phyloP scores from a whole-genome alignment of 2,329 filamentous ascomycete genomes.

The Talaromyces sp. region DNA sequence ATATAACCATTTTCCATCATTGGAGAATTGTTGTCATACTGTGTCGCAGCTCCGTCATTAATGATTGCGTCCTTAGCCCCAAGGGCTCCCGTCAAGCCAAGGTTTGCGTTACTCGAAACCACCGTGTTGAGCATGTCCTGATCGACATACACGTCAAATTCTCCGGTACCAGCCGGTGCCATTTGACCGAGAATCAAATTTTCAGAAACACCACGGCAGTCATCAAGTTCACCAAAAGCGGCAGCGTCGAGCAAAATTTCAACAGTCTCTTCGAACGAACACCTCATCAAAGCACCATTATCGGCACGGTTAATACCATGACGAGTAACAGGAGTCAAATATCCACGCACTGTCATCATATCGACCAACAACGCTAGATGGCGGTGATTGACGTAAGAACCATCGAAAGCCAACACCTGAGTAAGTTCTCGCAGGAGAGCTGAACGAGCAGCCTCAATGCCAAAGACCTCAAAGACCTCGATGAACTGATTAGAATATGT shows the following conservation, averaged over 20 bases:
- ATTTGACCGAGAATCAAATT: conserved; percentile 98
- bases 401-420: conserved; percentile 92
- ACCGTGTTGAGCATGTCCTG: conserved; percentile 94
- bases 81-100: conserved; percentile 63
- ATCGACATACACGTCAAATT: conserved; percentile 90
- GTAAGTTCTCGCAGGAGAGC: conserved; percentile 85
- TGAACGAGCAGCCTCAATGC: conserved; percentile 88
- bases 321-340: conserved; percentile 92
- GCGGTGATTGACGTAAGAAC: conserved; percentile 98
- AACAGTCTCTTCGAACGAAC: conserved; percentile 98
- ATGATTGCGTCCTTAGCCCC: conserved; percentile 69
- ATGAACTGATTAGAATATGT: conserved; percentile 96
- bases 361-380: conserved; percentile 93
- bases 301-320: conserved; percentile 98
- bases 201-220: conserved; percentile 96
- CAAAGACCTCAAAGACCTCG: conserved; percentile 89
- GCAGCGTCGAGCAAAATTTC: conserved; percentile 97
- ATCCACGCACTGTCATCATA: conserved; percentile 94
- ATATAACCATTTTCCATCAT: conserved; percentile 57
- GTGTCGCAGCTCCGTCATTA: conserved; percentile 79
- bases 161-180: conserved; percentile 93
- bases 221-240: conserved; percentile 89
- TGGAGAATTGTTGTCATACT: conserved; percentile 73
- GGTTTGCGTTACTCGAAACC: conserved; percentile 80
- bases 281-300: conserved; percentile 97